phyloP scores from a whole-genome alignment of 108 stramenopile species.

The Conticribra guillardii region DNA sequence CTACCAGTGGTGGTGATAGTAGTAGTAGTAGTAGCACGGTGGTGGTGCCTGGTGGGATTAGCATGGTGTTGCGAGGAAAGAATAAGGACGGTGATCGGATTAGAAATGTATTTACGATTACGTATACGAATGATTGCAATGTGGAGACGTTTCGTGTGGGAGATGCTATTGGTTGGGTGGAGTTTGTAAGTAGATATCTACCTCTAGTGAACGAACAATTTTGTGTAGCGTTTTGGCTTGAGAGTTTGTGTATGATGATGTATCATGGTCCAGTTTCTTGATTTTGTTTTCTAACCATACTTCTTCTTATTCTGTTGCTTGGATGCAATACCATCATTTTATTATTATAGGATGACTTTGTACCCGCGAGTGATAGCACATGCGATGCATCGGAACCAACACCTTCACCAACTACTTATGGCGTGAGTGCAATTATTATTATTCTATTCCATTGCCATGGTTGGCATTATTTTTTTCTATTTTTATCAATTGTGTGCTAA shows the following conservation, averaged over 20 bases:
- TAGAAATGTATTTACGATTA: constrained; percentile 43
- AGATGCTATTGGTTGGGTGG: constrained; percentile 45
- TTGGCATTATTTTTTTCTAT: too few species aligned
- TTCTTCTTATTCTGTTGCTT: neutral
- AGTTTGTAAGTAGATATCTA: constrained; percentile 34
- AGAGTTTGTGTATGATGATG: too few species aligned
- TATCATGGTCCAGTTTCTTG: too few species aligned
- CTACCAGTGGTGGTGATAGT: too few species aligned
- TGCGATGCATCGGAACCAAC: neutral
- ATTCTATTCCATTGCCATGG: too few species aligned
- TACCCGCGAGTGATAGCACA: neutral
- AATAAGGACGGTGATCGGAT: constrained; percentile 30
- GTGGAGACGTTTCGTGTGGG: constrained; percentile 40
- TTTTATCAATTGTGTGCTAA: too few species aligned
- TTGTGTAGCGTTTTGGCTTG: too few species aligned
- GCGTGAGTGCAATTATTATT: too few species aligned
- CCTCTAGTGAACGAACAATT: neutral
- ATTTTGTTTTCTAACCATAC: too few species aligned
- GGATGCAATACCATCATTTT: too few species aligned
- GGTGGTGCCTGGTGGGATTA: constrained; percentile 28
- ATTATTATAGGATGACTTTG: neutral
- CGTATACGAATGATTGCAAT: constrained; percentile 43
- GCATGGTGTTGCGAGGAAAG: constrained; percentile 37
- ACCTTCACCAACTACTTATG: neutral
- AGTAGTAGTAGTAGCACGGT: neutral